Evolutionary conservation across 202 grass and related monocot genomes (phyloP), one percentile per base, ranked within the genome.

Genomic region (Elaeis oleifera): DNA sequence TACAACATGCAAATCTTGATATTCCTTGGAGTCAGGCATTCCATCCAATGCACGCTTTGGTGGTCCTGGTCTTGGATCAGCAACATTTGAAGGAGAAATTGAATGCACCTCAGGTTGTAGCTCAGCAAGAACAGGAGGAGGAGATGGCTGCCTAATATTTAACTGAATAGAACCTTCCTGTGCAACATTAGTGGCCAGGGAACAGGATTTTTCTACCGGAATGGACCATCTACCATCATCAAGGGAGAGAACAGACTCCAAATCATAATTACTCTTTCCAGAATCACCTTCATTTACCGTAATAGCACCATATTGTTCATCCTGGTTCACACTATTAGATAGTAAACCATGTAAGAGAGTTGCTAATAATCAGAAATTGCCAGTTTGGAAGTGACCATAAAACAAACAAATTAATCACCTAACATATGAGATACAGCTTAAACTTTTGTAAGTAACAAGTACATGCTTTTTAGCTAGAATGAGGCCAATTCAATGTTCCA

Each of bases 1-100:
- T 94, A 94, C 94, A 80, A 99, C 85, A 76, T 99, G 88, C 69
- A 99, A 73, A 53, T 99, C 80, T 75, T 99, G 94, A 79, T 80
- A 99, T 49, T 67, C 68, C 18, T 76, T 60, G 0, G 85, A 73
- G 64, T 81, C 82, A 26, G 82, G 56, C 18, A 13, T 44, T 44
- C 36, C 36, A 44, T 44, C 36, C 36, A 14, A 44, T 44, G 36
- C 0, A 13, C 0, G 9, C 36, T 79, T 56, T 21, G 80, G 72
- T 25, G 90, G 80, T 26, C 89, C 94, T 61, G 88, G 88, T 68
- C 85, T 86, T 64, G 82, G 94, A 89, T 99, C 94, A 51, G 85
- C 94, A 84, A 99, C 63, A 21, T 75, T 78, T 53, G 83, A 85
- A 73, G 94, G 88, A 77, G 94, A 76, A 72, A 99, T 82, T 65